These are phyloP conservation scores for Boletus reticuloceps DNA, from an alignment of 768 basidiomycete genomes.

Conservation along the genomic window DNA sequence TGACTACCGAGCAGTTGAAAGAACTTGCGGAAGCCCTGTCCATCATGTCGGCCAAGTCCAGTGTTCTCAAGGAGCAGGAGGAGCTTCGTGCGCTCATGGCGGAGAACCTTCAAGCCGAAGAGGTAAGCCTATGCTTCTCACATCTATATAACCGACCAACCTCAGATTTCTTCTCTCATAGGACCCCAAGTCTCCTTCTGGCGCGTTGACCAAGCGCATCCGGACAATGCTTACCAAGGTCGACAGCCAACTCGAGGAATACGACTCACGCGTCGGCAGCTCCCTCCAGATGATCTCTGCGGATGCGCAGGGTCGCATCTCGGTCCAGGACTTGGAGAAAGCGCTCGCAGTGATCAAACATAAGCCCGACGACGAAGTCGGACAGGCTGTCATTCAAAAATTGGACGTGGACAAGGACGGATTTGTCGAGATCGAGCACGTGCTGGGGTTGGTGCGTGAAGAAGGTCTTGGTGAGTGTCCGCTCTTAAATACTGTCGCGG, in stretches of 20 bases:
- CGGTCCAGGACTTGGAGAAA: constrained; percentile 84
- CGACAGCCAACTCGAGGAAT: constrained; percentile 87
- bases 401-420: constrained; percentile 96
- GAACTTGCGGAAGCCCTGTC: constrained; percentile 91
- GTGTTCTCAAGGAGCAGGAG: constrained; percentile 92
- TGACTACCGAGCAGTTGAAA: constrained; percentile 95
- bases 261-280: constrained; percentile 83
- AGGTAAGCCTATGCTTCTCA: constrained; percentile 52
- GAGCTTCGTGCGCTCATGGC: constrained; percentile 91
- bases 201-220: constrained; percentile 92
- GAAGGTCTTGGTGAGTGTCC: constrained; percentile 68
- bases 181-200: constrained; percentile 79
- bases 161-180: constrained; percentile 21
- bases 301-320: constrained; percentile 85
- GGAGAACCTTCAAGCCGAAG: constrained; percentile 87
- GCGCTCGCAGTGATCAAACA: constrained; percentile 94
- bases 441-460: constrained; percentile 83
- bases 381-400: constrained; percentile 85
- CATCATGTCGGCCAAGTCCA: constrained; percentile 89
- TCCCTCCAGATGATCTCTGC: constrained; percentile 85
- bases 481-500: neutral
- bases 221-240: constrained; percentile 95
- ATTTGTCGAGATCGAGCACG: constrained; percentile 93
- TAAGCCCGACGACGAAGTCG: constrained; percentile 85
- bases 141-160: neutral